A percentile compares a stretch with the other conserved stretches of the same genome.
Evolutionary conservation across 352 stramenopile species (phyloP).

Genomic region (Phytopythium montanum): DNA sequence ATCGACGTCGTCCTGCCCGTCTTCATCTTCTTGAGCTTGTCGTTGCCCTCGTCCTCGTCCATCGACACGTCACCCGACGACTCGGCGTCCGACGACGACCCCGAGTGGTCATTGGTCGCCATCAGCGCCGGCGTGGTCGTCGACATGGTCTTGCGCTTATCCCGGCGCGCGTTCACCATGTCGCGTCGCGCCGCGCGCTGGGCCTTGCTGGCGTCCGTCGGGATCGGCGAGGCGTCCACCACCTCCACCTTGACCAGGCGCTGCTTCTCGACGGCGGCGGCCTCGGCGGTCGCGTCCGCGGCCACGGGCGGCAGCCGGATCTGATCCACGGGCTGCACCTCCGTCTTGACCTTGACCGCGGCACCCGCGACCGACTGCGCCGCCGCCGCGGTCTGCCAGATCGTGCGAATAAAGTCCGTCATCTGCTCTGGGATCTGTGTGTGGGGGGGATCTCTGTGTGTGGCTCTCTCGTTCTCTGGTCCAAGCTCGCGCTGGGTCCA

Average conservation of each 20-base stretch:
- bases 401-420: conserved; percentile 79
- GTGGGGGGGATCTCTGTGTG: not conserved
- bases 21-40: conserved; percentile 77
- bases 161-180: conserved; percentile 62
- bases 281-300: conserved; percentile 14
- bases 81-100: conserved; percentile 6
- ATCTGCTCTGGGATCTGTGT: conserved; percentile 23
- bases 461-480: not conserved
- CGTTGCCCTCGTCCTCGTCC: conserved; percentile 13
- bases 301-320: conserved; percentile 45
- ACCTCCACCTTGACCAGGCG: conserved; percentile 60
- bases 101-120: not conserved
- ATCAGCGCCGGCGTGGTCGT: conserved; percentile 3
- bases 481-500: not conserved
- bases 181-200: conserved; percentile 60
- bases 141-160: conserved; percentile 73
- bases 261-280: conserved; percentile 29
- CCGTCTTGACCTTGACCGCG: conserved; percentile 22
- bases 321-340: conserved; percentile 49
- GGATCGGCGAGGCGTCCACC: conserved; percentile 2
- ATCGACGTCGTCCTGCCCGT: conserved; percentile 50
- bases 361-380: not conserved
- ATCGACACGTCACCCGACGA: conserved; percentile 4
- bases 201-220: conserved; percentile 37
- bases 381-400: conserved; percentile 43